Base-by-base conservation (phyloP, 2,329 filamentous ascomycete species). In the Gliomastix tumulicola region DNA sequence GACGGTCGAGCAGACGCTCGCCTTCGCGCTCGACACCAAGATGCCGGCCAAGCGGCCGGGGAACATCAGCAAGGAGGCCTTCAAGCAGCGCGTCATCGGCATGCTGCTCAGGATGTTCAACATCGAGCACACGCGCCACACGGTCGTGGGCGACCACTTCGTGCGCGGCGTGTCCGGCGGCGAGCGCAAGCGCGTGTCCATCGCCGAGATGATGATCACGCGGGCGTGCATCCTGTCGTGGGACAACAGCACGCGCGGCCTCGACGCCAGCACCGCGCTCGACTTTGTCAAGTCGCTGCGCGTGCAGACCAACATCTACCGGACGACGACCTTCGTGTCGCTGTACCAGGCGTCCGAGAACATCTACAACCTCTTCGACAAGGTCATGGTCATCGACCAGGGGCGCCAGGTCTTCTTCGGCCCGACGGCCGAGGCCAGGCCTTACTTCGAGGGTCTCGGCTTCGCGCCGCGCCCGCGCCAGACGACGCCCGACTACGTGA, bases 91-190 rank as follows among this genome's bases (percentile, higher is more conserved):
- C 47, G 79, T 94, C 39, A 71, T 89, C 42, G 71, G 77, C 15
- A 76, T 82, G 50, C 69, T 95, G 41, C 68, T 95, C 35, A 87
- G 86, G 52, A 92, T 94, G 84, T 94, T 95, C 69, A 92, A 90
- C 54, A 94, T 95, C 37, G 84, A 89, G 56, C 88, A 95, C 57
- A 94, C 88, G 0, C 74, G 78, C 35, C 76, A 88, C 54, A 96
- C 89, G 0, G 78, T 90, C 21, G 87, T 95, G 19, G 89, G 89
- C 7, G 84, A 92, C 44, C 75, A 78, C 1, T 88, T 90, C 44
- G 74, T 92, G 16, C 80, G 85, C 35, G 88, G 88, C 55, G 72
- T 94, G 1, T 87, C 79, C 32, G 88, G 84, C 43, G 85, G 82
- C 38, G 86, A 90, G 60, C 69, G 83, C 38, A 88, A 88, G 63